Percentiles rank a stretch among this genome's conserved stretches.
Evolutionary conservation across 495 filamentous ascomycete genomes (phyloP).

Genomic region (Aspergillus kassunensis): DNA sequence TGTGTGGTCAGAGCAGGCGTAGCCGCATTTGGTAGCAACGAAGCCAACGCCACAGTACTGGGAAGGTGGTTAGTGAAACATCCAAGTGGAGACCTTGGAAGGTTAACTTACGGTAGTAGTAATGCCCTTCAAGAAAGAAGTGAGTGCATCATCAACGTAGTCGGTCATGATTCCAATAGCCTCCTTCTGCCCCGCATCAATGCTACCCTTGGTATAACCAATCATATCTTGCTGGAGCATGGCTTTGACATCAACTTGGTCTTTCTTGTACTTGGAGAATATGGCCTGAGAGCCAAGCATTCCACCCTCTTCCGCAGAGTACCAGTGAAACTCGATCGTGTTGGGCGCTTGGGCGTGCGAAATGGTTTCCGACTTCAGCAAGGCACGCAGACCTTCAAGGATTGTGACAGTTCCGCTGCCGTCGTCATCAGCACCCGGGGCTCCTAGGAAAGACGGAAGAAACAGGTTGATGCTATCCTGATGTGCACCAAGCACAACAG

Average conservation of each 20-base stretch:
- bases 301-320: conserved; percentile 87
- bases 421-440: conserved; percentile 75
- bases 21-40: conserved; percentile 90
- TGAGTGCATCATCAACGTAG: conserved; percentile 78
- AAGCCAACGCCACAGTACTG: conserved; percentile 89
- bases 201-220: conserved; percentile 77
- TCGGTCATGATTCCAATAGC: conserved; percentile 91
- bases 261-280: conserved; percentile 77
- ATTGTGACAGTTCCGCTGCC: conserved; percentile 77
- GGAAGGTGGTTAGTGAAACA: conserved; percentile 2
- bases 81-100: neutral
- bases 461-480: conserved; percentile 89
- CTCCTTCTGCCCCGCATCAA: conserved; percentile 79
- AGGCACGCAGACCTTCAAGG: conserved; percentile 62
- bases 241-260: conserved; percentile 75
- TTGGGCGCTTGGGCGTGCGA: conserved; percentile 55
- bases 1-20: conserved; percentile 95
- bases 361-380: conserved; percentile 54
- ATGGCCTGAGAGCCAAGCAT: conserved; percentile 83
- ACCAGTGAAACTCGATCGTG: conserved; percentile 96
- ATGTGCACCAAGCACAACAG: conserved; percentile 72
- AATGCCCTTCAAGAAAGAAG: conserved; percentile 86
- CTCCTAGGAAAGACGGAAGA: conserved; percentile 74
- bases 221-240: conserved; percentile 99
- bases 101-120: conserved; percentile 59